Conservation (phyloP, 1,284 basidiomycete species). For the Cystobasidiaceae sp. region DNA sequence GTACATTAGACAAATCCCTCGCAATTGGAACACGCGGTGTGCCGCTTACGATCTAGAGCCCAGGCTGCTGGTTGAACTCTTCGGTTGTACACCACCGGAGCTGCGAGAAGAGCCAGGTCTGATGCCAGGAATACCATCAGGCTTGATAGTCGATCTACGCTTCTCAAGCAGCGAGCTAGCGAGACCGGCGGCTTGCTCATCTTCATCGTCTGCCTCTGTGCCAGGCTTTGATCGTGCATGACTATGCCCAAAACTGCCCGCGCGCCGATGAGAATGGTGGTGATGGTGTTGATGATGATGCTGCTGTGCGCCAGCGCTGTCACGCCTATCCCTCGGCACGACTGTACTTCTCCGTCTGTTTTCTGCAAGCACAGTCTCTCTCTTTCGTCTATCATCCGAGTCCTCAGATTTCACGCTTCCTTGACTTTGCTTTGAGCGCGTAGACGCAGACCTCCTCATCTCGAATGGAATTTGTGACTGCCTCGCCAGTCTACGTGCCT, state of each 20-base stretch:
- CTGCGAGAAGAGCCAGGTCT: not conserved
- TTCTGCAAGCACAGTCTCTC: not conserved
- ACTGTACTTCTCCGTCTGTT: not conserved
- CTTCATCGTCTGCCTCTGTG: slow-evolving; percentile 8
- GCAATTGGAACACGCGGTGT: not conserved
- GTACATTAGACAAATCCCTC: not conserved
- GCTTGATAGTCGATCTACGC: slow-evolving; percentile 11
- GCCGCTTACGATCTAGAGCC: not conserved
- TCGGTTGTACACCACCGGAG: not conserved
- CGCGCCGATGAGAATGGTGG: not conserved
- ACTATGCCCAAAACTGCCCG: not conserved
- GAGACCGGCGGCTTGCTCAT: not conserved
- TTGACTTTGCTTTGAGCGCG: not conserved
- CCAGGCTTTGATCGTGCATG: not conserved
- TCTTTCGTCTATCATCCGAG: not conserved
- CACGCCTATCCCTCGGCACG: not conserved
- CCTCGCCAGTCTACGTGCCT: not conserved
- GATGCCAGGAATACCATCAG: not conserved
- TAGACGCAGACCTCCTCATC: not conserved
- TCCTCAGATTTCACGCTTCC: not conserved
- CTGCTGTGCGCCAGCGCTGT: not conserved
- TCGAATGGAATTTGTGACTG: not conserved
- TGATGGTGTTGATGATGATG: not conserved
- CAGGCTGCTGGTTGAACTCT: not conserved
- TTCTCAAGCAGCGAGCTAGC: not conserved